These are phyloP conservation scores for Sporothrix protearum DNA, from an alignment of 2,329 filamentous ascomycete species.

Conservation along the genomic window DNA sequence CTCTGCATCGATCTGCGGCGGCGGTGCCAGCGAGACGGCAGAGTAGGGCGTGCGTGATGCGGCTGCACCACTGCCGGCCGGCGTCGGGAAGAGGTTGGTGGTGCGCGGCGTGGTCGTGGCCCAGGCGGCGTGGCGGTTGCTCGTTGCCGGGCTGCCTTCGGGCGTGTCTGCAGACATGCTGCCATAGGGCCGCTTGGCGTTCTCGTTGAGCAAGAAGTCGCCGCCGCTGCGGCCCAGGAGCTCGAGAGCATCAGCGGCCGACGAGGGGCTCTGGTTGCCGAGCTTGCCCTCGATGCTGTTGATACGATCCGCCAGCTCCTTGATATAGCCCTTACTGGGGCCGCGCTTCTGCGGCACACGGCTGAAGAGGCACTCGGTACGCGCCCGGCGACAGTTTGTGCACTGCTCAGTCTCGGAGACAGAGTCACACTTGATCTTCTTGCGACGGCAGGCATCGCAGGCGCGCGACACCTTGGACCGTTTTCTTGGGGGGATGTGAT, in stretches of 20 bases:
- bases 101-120: conserved; percentile 45
- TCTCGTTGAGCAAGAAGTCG: conserved; percentile 37
- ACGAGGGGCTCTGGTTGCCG: conserved; percentile 43
- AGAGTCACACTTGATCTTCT: conserved; percentile 88
- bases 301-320: conserved; percentile 81
- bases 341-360: conserved; percentile 84
- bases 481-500: conserved; percentile 66
- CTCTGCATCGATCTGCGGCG: conserved; percentile 21
- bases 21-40: conserved; percentile 23
- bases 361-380: conserved; percentile 78
- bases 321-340: conserved; percentile 92
- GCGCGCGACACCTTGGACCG: conserved; percentile 83
- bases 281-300: conserved; percentile 79
- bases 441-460: conserved; percentile 83
- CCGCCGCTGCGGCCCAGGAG: conserved; percentile 24
- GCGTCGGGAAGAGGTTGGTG: conserved; percentile 35
- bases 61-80: conserved; percentile 28
- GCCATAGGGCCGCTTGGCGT: conserved; percentile 48
- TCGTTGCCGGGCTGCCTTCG: conserved; percentile 38
- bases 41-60: conserved; percentile 22
- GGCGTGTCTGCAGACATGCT: conserved; percentile 43
- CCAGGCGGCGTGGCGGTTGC: conserved; percentile 46
- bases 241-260: conserved; percentile 36
- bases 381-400: conserved; percentile 73
- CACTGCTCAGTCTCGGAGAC: conserved; percentile 71